These are phyloP conservation scores for Quercus parvula DNA, from an alignment of 306 rosid species.

Conservation along the genomic window DNA sequence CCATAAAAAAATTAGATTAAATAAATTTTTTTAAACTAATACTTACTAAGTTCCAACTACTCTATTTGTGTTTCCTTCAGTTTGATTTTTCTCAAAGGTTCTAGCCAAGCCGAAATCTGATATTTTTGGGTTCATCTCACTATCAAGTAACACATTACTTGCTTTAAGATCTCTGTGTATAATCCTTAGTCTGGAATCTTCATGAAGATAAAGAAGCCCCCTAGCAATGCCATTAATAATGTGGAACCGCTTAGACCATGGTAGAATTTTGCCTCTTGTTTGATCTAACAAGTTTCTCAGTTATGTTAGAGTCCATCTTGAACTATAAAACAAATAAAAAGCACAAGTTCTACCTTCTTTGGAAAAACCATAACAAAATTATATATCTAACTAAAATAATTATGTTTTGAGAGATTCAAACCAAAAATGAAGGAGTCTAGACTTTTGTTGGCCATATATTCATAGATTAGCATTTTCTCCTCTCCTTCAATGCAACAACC, in stretches of 20 bases:
- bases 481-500: no score
- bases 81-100: conserved; percentile 33
- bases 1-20: no score
- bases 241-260: conserved; percentile 44
- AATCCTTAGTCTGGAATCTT: conserved; percentile 43
- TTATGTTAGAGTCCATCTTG: background rate
- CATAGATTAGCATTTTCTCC: no score
- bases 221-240: conserved; percentile 45
- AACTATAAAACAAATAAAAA: background rate
- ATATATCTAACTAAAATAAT: no score
- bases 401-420: background rate
- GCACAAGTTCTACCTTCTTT: background rate
- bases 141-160: conserved; percentile 40
- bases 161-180: conserved; percentile 45
- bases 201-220: conserved; percentile 63
- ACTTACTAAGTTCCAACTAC: conserved; percentile 48
- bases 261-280: conserved; percentile 14
- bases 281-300: conserved; percentile 19
- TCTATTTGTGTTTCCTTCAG: conserved; percentile 29
- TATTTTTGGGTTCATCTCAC: conserved; percentile 37
- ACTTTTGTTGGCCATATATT: conserved; percentile 22
- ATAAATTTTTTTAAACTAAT: no score
- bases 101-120: conserved; percentile 47
- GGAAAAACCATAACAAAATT: background rate
- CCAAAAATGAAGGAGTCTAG: conserved; percentile 44